Conservation (phyloP, 441 rosid genomes). For the Metrosideros polymorpha region DNA sequence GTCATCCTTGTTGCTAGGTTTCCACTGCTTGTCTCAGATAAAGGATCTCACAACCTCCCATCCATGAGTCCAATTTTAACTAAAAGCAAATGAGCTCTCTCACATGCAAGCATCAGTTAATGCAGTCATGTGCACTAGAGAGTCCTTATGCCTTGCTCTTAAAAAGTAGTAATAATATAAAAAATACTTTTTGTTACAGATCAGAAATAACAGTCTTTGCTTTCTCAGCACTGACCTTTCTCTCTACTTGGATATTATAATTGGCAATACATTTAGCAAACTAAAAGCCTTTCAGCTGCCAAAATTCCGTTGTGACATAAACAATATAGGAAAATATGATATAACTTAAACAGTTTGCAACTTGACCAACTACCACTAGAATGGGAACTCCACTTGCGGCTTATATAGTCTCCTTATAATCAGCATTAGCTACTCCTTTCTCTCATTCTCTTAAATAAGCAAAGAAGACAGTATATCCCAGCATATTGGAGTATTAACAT, state of each 20-base stretch:
- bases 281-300: background rate
- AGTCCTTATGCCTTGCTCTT: background rate
- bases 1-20: background rate
- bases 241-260: background rate
- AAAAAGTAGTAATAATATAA: background rate
- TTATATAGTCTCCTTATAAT: background rate
- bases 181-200: background rate
- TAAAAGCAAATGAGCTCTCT: background rate
- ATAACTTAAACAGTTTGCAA: background rate
- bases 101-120: background rate
- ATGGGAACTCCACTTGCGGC: background rate
- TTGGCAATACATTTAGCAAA: background rate
- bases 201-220: background rate
- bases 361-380: background rate
- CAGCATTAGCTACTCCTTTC: background rate
- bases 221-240: background rate
- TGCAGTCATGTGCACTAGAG: background rate
- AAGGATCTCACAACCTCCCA: background rate
- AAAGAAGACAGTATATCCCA: background rate
- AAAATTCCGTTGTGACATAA: background rate
- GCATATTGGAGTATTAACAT: background rate
- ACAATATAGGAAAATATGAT: background rate
- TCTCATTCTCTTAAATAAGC: background rate
- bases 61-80: background rate
- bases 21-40: background rate